Evolutionary conservation across 2,329 filamentous ascomycete species (phyloP).

Genomic region (Emmonsiellopsis sp.): DNA sequence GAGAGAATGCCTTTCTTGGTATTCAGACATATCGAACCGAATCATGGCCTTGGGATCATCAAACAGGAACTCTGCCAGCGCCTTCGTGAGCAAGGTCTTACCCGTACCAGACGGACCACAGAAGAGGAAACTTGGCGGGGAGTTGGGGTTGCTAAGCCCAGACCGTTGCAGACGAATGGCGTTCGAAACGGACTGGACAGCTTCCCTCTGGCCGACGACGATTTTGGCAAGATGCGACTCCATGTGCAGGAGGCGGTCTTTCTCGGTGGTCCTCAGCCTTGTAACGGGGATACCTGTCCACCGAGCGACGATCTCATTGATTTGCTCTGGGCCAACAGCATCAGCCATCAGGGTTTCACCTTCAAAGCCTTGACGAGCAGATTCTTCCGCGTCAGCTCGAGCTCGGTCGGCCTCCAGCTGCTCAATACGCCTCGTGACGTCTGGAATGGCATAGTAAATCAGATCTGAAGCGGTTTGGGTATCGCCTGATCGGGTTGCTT

Average conservation of each 20-base stretch:
- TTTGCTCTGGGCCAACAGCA: slow-evolving; percentile 90
- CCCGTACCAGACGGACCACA: slow-evolving; percentile 96
- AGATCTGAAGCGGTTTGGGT: slow-evolving; percentile 83
- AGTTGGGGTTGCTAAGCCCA: slow-evolving; percentile 88
- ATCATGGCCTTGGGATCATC: slow-evolving; percentile 98
- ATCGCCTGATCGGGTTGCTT: slow-evolving; percentile 81
- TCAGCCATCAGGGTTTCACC: slow-evolving; percentile 75
- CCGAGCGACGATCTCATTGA: slow-evolving; percentile 94
- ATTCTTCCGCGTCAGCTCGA: slow-evolving; percentile 61
- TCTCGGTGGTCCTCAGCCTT: slow-evolving; percentile 85
- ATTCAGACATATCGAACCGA: slow-evolving; percentile 98
- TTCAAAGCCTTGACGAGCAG: slow-evolving; percentile 50
- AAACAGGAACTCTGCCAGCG: slow-evolving; percentile 93
- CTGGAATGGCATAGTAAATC: slow-evolving; percentile 94
- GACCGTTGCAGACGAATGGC: slow-evolving; percentile 92
- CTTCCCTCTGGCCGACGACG: slow-evolving; percentile 90
- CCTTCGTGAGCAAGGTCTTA: slow-evolving; percentile 95
- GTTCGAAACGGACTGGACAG: slow-evolving; percentile 85
- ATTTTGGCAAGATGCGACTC: slow-evolving; percentile 74
- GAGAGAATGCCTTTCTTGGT: slow-evolving; percentile 91
- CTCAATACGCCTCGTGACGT: slow-evolving; percentile 73
- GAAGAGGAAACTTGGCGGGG: slow-evolving; percentile 96
- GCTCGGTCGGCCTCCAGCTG: slow-evolving; percentile 72
- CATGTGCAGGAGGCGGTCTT: slow-evolving; percentile 98
- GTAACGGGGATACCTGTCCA: slow-evolving; percentile 99